Base-by-base conservation (phyloP, 805 yeast species). In the Hyphopichia homilentoma region DNA sequence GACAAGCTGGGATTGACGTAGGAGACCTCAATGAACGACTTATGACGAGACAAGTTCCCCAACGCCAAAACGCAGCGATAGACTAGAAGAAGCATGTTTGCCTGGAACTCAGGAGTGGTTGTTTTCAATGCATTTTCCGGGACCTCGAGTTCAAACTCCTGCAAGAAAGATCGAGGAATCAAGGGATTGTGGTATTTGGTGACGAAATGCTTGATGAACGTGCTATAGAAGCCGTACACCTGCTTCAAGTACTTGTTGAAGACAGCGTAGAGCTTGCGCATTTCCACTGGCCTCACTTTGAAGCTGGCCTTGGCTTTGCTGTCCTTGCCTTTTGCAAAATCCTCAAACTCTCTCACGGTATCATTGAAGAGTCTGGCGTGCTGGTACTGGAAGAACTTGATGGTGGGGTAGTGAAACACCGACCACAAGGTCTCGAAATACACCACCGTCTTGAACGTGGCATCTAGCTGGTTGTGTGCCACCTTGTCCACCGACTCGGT, bases 321-420 rank as follows among this genome's bases (percentile, higher is more conserved):
- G 41, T 30, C 28, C 33, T 43, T 29, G 36, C 40, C 12, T 33
- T 29, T 32, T 9, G 16, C 21, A 17, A 33, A 35, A 45, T 44
- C 38, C 40, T 50, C 35, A 18, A 51, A 40, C 14, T 51, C 34
- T 7, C 30, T 23, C 5, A 40, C 32, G 30, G 46, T 43, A 6
- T 45, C 41, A 11, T 37, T 35, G 32, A 45, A 57, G 19, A 53
- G 39, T 9, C 34, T 47, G 12, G 50, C 55, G 42, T 62, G 70
- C 20, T 54, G 57, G 13, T 52, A 44, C 47, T 74, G 78, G 44
- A 70, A 80, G 48, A 69, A 69, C 43, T 77, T 79, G 39, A 81
- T 67, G 2, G 77, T 70, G 2, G 86, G 86, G 44, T 78, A 77
- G 43, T 78, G 82, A 40, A 82, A 67, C 4, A 75, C 75, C 20